Evolutionary conservation across 208 protist species (phyloP), one percentile per base, ranked within the genome.

Genomic region (Herpetomonas samuelpessoai): DNA sequence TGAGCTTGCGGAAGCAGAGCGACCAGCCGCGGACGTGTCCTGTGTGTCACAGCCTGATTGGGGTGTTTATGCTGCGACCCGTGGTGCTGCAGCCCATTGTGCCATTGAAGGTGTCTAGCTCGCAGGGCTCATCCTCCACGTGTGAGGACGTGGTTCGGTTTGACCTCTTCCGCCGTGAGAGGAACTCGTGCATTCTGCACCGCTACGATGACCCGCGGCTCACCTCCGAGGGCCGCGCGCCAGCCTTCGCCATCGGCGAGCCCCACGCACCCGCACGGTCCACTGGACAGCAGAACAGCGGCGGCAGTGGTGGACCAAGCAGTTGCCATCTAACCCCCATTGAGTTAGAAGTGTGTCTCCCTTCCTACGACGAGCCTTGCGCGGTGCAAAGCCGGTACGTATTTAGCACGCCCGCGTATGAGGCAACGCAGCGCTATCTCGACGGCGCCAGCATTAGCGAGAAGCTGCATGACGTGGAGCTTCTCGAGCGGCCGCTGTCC

Each of bases 341-440:
- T 44, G 25, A 27, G 2, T 24, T 35, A 12, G 41, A 21, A 19
- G 55, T 79, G 25, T 44, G 71, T 26, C 71, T 95, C 12, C 84
- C 88, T 0, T 12, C 12, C 14, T 86, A 77, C 64, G 55, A 58
- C 31, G 81, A 83, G 25, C 77, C 83, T 3, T 81, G 65, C 27
- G 71, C 74, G 18, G 52, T 45, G 28, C 81, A 86, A 59, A 84
- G 82, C 59, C 74, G 88, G n/a, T 95, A 91, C 65, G 74, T 95
- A 4, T 54, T 90, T 39, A 31, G 65, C 29, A 95, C 84, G 9
- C 30, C 49, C 18, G 53, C 71, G 24, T 81, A 74, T 56, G 88
- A 92, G 61, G 62, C 61, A 25, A 48, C 54, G 29, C 79, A 75
- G 64, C 84, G 79, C 10, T 56, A 62, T 19, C 38, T 74, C 10